phyloP scores from a whole-genome alignment of 768 basidiomycete species.

The Tricholoma terreum region DNA sequence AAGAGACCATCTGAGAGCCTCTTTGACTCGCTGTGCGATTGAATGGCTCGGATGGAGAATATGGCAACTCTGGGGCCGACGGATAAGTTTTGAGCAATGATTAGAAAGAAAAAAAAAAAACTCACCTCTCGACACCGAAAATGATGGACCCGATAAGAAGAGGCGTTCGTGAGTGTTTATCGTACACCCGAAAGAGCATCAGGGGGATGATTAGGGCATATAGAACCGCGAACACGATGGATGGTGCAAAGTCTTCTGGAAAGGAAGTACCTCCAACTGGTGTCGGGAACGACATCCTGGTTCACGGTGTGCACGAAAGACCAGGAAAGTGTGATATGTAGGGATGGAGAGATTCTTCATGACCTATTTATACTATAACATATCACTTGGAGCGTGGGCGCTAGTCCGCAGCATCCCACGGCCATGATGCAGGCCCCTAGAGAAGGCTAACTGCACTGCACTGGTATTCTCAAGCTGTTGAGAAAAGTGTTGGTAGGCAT shows the following conservation, averaged over 20 bases:
- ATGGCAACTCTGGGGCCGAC: constrained; percentile 2
- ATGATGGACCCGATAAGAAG: constrained; percentile 4
- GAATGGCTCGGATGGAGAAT: constrained; percentile 7
- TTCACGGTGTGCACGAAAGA: too few relatives aligned
- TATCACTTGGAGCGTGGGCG: too few relatives aligned
- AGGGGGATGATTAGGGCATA: constrained; percentile 8
- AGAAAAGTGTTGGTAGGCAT: too few relatives aligned
- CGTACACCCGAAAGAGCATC: constrained; percentile 5
- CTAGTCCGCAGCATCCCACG: too few relatives aligned
- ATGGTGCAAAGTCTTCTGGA: constrained; percentile 6
- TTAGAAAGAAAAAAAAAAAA: too few relatives aligned
- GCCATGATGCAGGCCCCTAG: too few relatives aligned
- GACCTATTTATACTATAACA: too few relatives aligned
- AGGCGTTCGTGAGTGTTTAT: constrained; percentile 7
- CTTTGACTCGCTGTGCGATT: constrained; percentile 2
- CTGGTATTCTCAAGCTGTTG: too few relatives aligned
- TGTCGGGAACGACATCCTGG: constrained; percentile 4
- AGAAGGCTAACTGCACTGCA: too few relatives aligned
- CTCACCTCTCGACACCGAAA: constrained; percentile 11
- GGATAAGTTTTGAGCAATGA: neutral
- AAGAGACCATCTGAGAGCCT: constrained; percentile 7
- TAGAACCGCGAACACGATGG: constrained; percentile 5
- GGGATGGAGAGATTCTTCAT: too few relatives aligned
- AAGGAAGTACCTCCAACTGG: constrained; percentile 10
- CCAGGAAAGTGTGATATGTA: too few relatives aligned